Base-by-base conservation (phyloP, 2,329 filamentous ascomycete species). In the Trichoderma polysporum region DNA sequence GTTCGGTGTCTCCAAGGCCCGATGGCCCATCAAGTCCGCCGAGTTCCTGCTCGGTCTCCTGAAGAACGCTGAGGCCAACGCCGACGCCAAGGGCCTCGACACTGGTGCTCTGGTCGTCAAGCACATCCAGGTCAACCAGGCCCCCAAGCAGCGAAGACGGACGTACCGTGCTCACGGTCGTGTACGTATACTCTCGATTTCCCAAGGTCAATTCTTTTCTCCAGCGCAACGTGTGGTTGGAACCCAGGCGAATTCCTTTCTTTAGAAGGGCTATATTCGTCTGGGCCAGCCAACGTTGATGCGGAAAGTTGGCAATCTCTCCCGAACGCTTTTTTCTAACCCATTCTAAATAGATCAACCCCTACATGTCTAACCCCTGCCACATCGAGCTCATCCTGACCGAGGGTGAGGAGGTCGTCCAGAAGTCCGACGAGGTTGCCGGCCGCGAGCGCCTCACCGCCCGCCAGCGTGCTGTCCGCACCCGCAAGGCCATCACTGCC, bases 91-190 rank as follows among this genome's bases (percentile, higher is more conserved):
- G 89, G 93, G 94, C 79, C 92, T 97, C 79, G 93, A 99, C 85
- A 98, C 94, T 80, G 90, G 90, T 85, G 96, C 96, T 88, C 88
- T 99, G 80, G 85, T 98, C 81, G 92, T 99, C 86, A 97, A 97
- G 92, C 96, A 97, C 91, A 99, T 99, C 86, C 95, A 99, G 88
- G 95, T 99, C 89, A 99, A 99, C 92, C 95, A 99, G 89, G 96
- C 95, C 77, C 95, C 95, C 79, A 98, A 98, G 91, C 94, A 98
- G 89, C 91, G 95, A 82, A 90, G 95, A 86, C 91, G 95, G 84
- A 99, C 95, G 81, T 99, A 99, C 92, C 94, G 95, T 90, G 96
- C 96, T 73, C 95, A 99, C 89, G 95, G 95, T 90, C 93, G 95
- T 88, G 94, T 97, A 96, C 79, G 94, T 93, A 76, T 45, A 68